Evolutionary conservation across 148 eudicot genomes (phyloP).

Genomic region (Selenicereus undatus): DNA sequence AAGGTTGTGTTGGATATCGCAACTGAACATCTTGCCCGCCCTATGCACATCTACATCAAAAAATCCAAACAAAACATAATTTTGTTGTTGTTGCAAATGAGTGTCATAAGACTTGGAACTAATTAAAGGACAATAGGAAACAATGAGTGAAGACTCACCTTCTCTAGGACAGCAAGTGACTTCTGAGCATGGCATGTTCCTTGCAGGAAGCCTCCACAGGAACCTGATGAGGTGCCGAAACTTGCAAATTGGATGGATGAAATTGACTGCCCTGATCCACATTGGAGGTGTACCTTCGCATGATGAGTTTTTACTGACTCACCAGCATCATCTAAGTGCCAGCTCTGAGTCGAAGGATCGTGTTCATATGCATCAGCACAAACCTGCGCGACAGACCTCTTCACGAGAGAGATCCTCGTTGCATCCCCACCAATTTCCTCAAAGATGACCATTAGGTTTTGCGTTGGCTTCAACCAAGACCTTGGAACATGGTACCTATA

Average conservation of each 20-base stretch:
- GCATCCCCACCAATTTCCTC: constrained; percentile 88
- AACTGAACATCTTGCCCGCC: constrained; percentile 44
- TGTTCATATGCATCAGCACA: constrained; percentile 53
- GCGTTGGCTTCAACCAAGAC: constrained; percentile 65
- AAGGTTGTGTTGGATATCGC: constrained; percentile 41
- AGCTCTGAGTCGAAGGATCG: constrained; percentile 42
- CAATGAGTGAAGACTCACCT: constrained; percentile 30
- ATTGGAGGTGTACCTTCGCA: constrained; percentile 45
- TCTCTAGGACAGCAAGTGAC: constrained; percentile 43
- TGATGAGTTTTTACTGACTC: constrained; percentile 29
- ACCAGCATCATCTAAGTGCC: constrained; percentile 28
- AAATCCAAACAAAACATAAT: neutral
- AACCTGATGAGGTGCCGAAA: constrained; percentile 61
- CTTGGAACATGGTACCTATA: constrained; percentile 90
- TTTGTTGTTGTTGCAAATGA: neutral
- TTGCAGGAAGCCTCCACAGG: constrained; percentile 52
- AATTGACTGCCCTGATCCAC: constrained; percentile 51
- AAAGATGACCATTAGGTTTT: constrained; percentile 60
- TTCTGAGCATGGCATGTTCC: constrained; percentile 57
- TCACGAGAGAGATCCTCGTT: constrained; percentile 57
- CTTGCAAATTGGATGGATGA: constrained; percentile 66
- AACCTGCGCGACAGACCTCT: constrained; percentile 47
- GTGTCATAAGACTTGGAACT: neutral
- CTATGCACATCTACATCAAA: constrained; percentile 49
- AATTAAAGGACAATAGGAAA: neutral